A percentile compares a stretch with the other conserved stretches of the same genome.
Conservation (phyloP, 306 rosid genomes). For the Prunus campanulata region DNA sequence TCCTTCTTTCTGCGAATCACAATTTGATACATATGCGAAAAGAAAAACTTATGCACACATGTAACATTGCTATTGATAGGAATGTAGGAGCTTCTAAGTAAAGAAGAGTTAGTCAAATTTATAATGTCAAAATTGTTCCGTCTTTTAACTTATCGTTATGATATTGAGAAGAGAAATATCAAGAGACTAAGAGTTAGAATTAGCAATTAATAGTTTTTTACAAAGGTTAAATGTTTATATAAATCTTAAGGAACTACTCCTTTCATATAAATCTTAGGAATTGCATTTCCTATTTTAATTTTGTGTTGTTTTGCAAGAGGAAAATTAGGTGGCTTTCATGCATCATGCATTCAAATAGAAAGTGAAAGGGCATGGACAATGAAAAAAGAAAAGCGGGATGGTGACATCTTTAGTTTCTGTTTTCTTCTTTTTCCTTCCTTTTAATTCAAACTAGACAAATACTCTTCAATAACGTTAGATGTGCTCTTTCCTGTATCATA, state of each 20-base stretch:
- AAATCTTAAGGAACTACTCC: too few species aligned
- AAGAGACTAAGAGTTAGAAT: too few species aligned
- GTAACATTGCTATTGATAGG: accelerated
- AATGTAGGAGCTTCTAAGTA: too few species aligned
- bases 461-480: background rate
- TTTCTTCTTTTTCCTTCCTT: background rate
- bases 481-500: background rate
- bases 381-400: background rate
- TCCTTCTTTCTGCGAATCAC: accelerated
- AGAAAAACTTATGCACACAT: too few species aligned
- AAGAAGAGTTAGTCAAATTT: too few species aligned
- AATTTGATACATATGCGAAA: accelerated
- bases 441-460: slow-evolving; percentile 1
- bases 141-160: too few species aligned
- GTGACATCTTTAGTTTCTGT: background rate
- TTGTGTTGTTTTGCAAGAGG: background rate
- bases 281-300: background rate
- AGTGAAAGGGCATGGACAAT: background rate
- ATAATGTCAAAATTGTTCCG: too few species aligned
- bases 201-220: too few species aligned
- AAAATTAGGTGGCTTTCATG: background rate
- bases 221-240: too few species aligned
- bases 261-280: background rate
- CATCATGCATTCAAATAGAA: background rate
- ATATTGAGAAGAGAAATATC: too few species aligned